Evolutionary conservation across 2,329 filamentous ascomycete genomes (phyloP).

Genomic region (Ascomycota sp.): DNA sequence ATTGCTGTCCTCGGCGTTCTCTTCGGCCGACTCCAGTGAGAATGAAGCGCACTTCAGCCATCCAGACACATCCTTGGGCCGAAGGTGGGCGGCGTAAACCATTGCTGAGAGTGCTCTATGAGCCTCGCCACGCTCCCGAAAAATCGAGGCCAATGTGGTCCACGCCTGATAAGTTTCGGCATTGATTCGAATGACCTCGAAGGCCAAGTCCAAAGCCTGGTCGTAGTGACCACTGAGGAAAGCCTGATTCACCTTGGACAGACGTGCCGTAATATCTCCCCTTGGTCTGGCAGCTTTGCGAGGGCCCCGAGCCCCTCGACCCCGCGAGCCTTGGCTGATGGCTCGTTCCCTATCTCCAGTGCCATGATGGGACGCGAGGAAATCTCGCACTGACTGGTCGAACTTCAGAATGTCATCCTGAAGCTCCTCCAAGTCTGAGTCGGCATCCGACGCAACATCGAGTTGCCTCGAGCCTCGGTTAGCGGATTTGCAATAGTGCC

Average conservation of each 20-base stretch:
- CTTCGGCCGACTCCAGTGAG: conserved; percentile 26
- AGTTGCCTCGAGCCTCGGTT: too few relatives aligned
- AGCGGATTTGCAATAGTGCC: too few relatives aligned
- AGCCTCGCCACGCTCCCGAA: conserved; percentile 35
- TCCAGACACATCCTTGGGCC: conserved; percentile 35
- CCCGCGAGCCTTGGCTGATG: conserved; percentile 6
- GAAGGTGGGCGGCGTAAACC: conserved; percentile 40
- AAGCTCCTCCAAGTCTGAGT: conserved; percentile 23
- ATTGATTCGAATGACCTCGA: conserved; percentile 47
- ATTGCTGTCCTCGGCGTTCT: conserved; percentile 24
- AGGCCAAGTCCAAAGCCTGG: conserved; percentile 34
- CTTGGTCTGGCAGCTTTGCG: conserved; percentile 46
- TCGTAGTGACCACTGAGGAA: conserved; percentile 43
- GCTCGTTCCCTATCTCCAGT: conserved; percentile 5
- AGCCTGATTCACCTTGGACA: conserved; percentile 45
- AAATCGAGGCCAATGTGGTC: conserved; percentile 39
- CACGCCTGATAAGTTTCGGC: conserved; percentile 46
- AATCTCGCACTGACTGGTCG: conserved; percentile 20
- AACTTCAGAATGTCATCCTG: conserved; percentile 22
- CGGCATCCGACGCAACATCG: conserved; percentile 16
- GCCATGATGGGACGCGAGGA: conserved; percentile 17
- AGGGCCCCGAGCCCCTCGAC: conserved; percentile 20
- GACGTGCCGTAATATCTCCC: conserved; percentile 47
- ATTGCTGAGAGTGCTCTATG: conserved; percentile 37
- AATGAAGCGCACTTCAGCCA: conserved; percentile 41